Percentiles rank a stretch among this genome's conserved stretches.
Evolutionary conservation across 345 rosid genomes (phyloP).

Genomic region (Lepidium sativum): DNA sequence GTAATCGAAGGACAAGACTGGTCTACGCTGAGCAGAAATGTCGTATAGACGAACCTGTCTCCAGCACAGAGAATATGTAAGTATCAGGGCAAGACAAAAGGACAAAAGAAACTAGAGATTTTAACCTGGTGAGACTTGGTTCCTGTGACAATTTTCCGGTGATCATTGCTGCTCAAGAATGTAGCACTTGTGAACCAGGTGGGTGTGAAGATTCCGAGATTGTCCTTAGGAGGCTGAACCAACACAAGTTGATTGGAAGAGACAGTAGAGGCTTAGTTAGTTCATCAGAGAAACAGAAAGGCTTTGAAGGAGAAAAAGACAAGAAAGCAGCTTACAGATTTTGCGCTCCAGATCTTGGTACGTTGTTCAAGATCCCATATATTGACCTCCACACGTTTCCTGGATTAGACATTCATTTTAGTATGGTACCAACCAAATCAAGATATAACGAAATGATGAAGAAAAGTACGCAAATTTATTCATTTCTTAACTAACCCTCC

Average conservation of each 20-base stretch:
- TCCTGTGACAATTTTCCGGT: conserved; percentile 83
- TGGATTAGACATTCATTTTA: conserved; percentile 28
- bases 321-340: conserved; percentile 49
- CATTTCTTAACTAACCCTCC: conserved; percentile 61
- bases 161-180: conserved; percentile 66
- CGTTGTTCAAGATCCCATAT: conserved; percentile 76
- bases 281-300: neutral
- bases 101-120: neutral
- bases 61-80: conserved; percentile 1
- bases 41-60: conserved; percentile 84
- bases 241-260: neutral
- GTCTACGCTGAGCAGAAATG: conserved; percentile 84
- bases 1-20: conserved; percentile 85
- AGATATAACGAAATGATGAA: neutral
- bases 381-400: conserved; percentile 78
- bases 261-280: neutral
- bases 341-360: conserved; percentile 63
- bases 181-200: conserved; percentile 89
- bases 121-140: conserved; percentile 77
- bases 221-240: conserved; percentile 76
- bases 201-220: conserved; percentile 89
- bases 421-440: neutral
- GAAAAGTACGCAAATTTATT: neutral
- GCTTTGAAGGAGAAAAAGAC: neutral
- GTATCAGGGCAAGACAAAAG: neutral